Evolutionary conservation across 306 rosid genomes (phyloP).

Genomic region (Dryas drummondii): DNA sequence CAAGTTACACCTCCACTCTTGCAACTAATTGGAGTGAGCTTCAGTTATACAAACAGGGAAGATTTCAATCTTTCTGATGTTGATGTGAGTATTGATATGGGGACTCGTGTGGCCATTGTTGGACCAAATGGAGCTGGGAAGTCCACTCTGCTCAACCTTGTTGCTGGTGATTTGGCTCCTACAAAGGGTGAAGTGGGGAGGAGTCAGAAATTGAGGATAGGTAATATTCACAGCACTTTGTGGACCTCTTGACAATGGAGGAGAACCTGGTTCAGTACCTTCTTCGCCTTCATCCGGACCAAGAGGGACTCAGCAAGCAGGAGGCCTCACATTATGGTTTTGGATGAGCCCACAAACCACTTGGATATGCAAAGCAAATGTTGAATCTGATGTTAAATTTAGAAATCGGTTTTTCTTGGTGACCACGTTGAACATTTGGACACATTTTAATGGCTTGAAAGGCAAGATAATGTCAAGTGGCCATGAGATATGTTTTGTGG

Average conservation of each 20-base stretch:
- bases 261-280: conserved; percentile 66
- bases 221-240: conserved; percentile 67
- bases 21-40: conserved; percentile 71
- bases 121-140: conserved; percentile 66
- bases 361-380: too few species aligned
- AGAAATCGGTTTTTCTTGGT: too few species aligned
- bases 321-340: conserved; percentile 58
- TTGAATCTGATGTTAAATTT: too few species aligned
- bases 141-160: conserved; percentile 60
- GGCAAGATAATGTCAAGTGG: too few species aligned
- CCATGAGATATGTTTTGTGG: too few species aligned
- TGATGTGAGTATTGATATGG: conserved; percentile 66
- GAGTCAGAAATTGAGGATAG: conserved; percentile 73
- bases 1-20: conserved; percentile 56
- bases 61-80: conserved; percentile 60
- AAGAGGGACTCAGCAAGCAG: conserved; percentile 77
- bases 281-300: conserved; percentile 68
- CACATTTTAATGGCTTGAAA: too few species aligned
- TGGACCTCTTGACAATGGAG: conserved; percentile 66
- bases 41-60: conserved; percentile 58
- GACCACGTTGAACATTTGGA: conserved; percentile 55
- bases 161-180: conserved; percentile 68
- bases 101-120: conserved; percentile 65
- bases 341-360: too few species aligned
- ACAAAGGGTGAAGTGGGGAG: conserved; percentile 64